Percentiles rank a stretch among this genome's conserved stretches.
Conservation (phyloP, 2,329 filamentous ascomycete species). For the Hirsutella minnesotensis region DNA sequence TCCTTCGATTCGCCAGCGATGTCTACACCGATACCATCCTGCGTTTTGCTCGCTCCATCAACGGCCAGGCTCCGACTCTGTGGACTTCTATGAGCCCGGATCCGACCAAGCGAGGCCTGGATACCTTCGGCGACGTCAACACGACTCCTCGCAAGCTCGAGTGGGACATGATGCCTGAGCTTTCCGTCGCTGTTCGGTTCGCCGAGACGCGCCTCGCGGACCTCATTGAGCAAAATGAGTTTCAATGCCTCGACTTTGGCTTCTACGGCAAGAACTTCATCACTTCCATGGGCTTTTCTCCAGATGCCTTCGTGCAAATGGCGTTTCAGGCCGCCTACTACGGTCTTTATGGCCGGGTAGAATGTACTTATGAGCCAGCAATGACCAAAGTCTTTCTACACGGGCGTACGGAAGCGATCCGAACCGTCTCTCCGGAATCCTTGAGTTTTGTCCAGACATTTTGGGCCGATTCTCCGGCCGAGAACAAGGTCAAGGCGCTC, state of each 20-base stretch:
- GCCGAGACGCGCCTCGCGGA: constrained; percentile 91
- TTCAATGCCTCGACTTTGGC: constrained; percentile 78
- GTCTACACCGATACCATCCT: constrained; percentile 97
- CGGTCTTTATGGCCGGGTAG: constrained; percentile 83
- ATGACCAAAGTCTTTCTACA: constrained; percentile 96
- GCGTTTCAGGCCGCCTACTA: constrained; percentile 98
- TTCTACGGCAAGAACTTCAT: constrained; percentile 97
- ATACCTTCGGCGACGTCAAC: constrained; percentile 84
- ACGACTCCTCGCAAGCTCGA: constrained; percentile 93
- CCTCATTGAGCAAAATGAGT: constrained; percentile 92
- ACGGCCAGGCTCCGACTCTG: constrained; percentile 79
- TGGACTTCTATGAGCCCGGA: constrained; percentile 90
- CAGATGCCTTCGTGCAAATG: constrained; percentile 97
- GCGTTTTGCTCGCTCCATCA: constrained; percentile 88
- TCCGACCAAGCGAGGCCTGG: constrained; percentile 80
- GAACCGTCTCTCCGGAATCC: constrained; percentile 71
- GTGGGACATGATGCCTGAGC: constrained; percentile 92
- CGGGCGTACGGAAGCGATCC: constrained; percentile 86
- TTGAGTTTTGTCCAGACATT: constrained; percentile 87
- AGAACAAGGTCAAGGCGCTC: constrained; percentile 76
- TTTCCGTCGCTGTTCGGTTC: constrained; percentile 84
- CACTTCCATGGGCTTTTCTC: constrained; percentile 91
- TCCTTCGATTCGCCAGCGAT: constrained; percentile 90
- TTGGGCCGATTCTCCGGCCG: constrained; percentile 80
- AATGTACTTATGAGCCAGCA: constrained; percentile 93